These are phyloP conservation scores for Eucalyptus caleyi DNA, from an alignment of 345 rosid genomes.

Conservation along the genomic window DNA sequence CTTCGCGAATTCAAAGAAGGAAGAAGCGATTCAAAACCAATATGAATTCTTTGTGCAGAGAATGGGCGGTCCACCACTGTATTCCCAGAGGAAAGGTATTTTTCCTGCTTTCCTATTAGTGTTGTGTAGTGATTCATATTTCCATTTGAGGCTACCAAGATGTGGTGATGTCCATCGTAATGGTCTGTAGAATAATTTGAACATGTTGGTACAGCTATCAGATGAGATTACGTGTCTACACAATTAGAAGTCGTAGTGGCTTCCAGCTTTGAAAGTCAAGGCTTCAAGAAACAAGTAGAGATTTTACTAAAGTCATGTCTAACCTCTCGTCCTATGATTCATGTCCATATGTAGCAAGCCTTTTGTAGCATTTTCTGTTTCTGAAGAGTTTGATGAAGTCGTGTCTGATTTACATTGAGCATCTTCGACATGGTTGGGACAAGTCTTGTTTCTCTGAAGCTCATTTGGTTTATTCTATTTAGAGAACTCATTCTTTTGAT, in stretches of 20 bases:
- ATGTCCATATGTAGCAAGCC: neutral
- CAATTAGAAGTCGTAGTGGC: neutral
- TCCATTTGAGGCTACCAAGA: neutral
- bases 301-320: neutral
- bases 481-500: neutral
- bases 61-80: conserved; percentile 93
- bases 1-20: conserved; percentile 62
- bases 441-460: neutral
- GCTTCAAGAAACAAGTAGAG: neutral
- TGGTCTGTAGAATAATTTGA: neutral
- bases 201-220: neutral
- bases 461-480: neutral
- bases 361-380: neutral
- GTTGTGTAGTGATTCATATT: neutral
- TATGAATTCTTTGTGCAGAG: conserved; percentile 91
- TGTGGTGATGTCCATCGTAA: neutral
- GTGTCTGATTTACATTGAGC: neutral
- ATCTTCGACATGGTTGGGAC: neutral
- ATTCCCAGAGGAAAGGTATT: conserved; percentile 52
- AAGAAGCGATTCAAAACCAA: conserved; percentile 83
- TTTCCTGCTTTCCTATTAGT: neutral
- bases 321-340: neutral
- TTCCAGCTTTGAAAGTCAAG: neutral
- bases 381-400: neutral
- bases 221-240: neutral